Base-by-base conservation (phyloP, 805 yeast genomes). In the Suhomyces faveliae region DNA sequence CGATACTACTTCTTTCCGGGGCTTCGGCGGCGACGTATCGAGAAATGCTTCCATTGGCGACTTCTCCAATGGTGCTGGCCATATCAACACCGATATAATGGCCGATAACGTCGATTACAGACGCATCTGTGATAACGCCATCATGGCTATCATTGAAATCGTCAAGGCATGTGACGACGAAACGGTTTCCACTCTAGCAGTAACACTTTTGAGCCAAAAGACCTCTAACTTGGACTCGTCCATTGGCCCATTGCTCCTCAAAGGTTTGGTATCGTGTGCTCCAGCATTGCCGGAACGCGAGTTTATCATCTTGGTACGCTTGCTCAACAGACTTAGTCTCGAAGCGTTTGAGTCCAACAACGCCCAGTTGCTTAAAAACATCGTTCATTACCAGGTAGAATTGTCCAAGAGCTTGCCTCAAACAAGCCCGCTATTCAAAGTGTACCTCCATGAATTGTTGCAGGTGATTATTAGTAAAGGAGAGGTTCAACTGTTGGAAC, bases 181-280 rank as follows among this genome's bases (percentile, higher is more conserved):
- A 47, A 78, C 87, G 13, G 85, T 92, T 24, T 80, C 87, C 13
- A 83, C 87, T 3, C 74, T 94, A 53, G 84, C 95, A 0, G 83
- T 88, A 11, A 85, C 96, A 0, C 83, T 94, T 33, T 73, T 94
- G 48, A 81, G 88, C 11, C 97, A 91, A 62, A 91, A 90, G 59
- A 71, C 84, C 4, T 73, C 68, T 37, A 65, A 63, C 63, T 44
- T 67, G 15, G 77, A 83, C 15, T 68, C 79, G 12, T 77, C 78
- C 19, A 68, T 83, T 40, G 87, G 85, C 35, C 67, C 70, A 1
- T 62, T 77, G 24, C 76, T 88, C 35, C 66, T 88, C 22, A 70
- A 76, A 33, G 91, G 90, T 0, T 70, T 88, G 35, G 78, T 85
- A 1, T 73, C 76, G 8, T 76, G 89, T 55, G 84, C 89, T 4